Base-by-base conservation (phyloP, 176 grass and related monocot species). In the Oryza officinalis region DNA sequence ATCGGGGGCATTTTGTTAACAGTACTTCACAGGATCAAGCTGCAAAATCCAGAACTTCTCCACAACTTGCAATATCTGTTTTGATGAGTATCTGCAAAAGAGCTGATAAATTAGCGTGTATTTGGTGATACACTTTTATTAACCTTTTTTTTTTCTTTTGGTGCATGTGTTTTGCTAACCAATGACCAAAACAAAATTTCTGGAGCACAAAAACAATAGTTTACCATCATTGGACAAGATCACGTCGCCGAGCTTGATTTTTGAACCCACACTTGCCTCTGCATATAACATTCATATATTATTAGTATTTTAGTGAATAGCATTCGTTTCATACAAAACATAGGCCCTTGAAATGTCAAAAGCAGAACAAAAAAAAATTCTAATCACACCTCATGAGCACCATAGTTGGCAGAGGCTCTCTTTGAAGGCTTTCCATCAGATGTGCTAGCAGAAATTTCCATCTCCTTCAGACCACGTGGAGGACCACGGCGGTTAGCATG, bases 211-310 rank as follows among this genome's bases (percentile, higher is more conserved):
- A 85, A 8, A 4, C 41, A 67, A 65, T 76, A 85, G 22, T 37
- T 60, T 88, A 99, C 93, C 74, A 27, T 87, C 67, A 50, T 80
- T 64, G 66, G n/a, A 40, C 50, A 82, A 86, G 84, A 68, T 99
- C 77, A 99, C 4, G 97, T 90, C 2, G 86, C 93, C 8, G 89
- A 92, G 68, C 97, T 92, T 72, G 97, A 89, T 87, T 99, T 99
- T 85, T 99, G 97, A 94, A 99, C 93, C 97, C 97, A 99, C 52
- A 99, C 91, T 90, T 99, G 97, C 85, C 88, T 91, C 97, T 99
- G 91, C 89, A 86, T 2, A 88, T 26, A 27, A 13, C 32, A 75
- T 86, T 65, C 38, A 79, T 38, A 25, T 57, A 25, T 27, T 65
- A 77, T 81, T 72, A 65, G 44, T 46, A 74, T 27, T 71, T 54